Base-by-base conservation (phyloP, 306 rosid species). In the Vigna mungo region DNA sequence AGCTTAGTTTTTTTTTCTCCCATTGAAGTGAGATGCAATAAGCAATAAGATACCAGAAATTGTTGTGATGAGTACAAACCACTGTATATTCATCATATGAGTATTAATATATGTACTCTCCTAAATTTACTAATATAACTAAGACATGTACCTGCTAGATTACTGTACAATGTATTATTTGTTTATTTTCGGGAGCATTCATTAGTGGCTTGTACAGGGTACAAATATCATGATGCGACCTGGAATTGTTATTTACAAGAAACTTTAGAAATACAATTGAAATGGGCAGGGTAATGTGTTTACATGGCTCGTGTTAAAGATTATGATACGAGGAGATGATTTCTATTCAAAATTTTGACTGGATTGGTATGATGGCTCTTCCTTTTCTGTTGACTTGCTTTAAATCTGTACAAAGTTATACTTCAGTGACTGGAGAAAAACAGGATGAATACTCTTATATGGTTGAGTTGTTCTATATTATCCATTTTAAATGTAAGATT, bases 341-440 rank as follows among this genome's bases (percentile, higher is more conserved):
- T 53, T 80, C 52, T 59, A 61, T 81, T 41, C 12, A 53, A 52
- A 63, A 30, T 49, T 53, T 15, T 83, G 63, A 54, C 23, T 53
- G 46, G 78, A 80, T 79, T 54, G 79, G 52, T 58, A 51, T 32
- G 46, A 76, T 54, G 23, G 4, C 23, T 37, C 34, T 49, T 68
- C 65, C 62, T 85, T 76, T 51, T 66, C 15, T 54, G 34, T 15
- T 80, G 64, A 18, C 62, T 43, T n/a, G 23, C 47, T 39, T 64
- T 5, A 5, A 17, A 36, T 37, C 68, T 55, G 30, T 43, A 36
- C 66, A n/a, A 41, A 48, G 27, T 25, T 71, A 6, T 9, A 21
- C 68, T 65, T 83, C 65, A 54, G 78, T 21, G 56, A 67, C 44
- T 69, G 20, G 34, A 67, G 68, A 77, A 64, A 72, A 47, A 61